Evolutionary conservation across 805 yeast genomes (phyloP), one percentile per base, ranked within the genome.

Genomic region (Candida succiphila): DNA sequence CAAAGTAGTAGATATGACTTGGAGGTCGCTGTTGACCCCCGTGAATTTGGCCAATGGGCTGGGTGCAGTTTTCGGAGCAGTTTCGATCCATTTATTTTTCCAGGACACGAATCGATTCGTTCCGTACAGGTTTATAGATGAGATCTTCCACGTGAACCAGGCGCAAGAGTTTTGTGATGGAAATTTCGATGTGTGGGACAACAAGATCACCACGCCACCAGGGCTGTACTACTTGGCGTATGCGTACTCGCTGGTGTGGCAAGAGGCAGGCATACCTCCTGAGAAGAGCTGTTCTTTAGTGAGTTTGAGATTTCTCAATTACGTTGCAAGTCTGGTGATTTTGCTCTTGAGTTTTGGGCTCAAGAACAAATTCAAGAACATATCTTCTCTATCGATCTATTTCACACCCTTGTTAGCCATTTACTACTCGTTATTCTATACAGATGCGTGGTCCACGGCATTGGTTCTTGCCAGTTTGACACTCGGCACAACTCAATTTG

Each of bases 121-220:
- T 13, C 34, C 44, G 18, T 43, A 52, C 32, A 60, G 63, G 3
- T 63, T 60, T 44, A 67, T 74, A 49, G 95, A 92, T 59, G 98
- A 92, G 54, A 64, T 72, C 10, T 89, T 89, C 57, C 98, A 92
- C 51, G 65, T 84, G 17, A 74, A 76, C 7, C 97, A 92, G 62
- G 76, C 94, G 6, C 65, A 72, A 37, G 65, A 61, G 31, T 87
- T 81, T 48, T 70, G 85, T 38, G 43, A 52, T 2, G 80, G 79
- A 10, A 61, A 74, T 33, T 86, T 76, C 58, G 34, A 41, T n/a
- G 46, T 60, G 1, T 87, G 95, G 95, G 86, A 92, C 53, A 67
- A 76, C 10, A 88, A 89, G 50, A 86, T 92, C 51, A 89, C 98
- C 2, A 92, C 98, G 0, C 98, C 98, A 1, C 97, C 97, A 1